Evolutionary conservation across 441 rosid species (phyloP).

Genomic region (Pelargonium cotyledonis): DNA sequence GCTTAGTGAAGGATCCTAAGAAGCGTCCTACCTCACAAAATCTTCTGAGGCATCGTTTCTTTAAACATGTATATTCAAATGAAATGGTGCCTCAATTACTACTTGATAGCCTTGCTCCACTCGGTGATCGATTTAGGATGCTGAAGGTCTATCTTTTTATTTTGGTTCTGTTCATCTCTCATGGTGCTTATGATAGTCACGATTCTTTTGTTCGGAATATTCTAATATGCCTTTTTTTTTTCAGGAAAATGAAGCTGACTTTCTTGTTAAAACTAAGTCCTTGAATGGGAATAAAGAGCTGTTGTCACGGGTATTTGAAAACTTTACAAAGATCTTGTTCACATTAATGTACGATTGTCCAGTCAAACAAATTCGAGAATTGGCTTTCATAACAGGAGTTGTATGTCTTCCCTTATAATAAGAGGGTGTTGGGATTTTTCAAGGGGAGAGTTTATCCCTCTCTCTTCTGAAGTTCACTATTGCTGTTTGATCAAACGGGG

Average conservation of each 20-base stretch:
- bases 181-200: neutral
- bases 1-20: conserved; percentile 98
- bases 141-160: conserved; percentile 59
- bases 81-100: conserved; percentile 45
- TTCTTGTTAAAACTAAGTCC: conserved; percentile 77
- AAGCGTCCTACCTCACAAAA: conserved; percentile 90
- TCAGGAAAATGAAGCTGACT: conserved; percentile 84
- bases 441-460: too few species aligned
- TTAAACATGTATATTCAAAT: conserved; percentile 60
- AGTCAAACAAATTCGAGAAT: too few species aligned
- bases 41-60: conserved; percentile 82
- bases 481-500: too few species aligned
- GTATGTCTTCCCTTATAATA: too few species aligned
- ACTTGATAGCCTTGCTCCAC: conserved; percentile 71
- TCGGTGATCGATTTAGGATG: conserved; percentile 81
- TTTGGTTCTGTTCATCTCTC: conserved; percentile 21
- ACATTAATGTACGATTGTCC: neutral
- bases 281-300: conserved; percentile 72
- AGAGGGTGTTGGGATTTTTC: too few species aligned
- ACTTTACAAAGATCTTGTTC: conserved; percentile 9
- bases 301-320: too few species aligned
- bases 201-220: conserved; percentile 16
- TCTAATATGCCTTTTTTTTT: conserved; percentile 23
- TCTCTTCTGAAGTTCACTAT: too few species aligned
- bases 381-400: too few species aligned